These are phyloP conservation scores for Lolium rigidum DNA, from an alignment of 176 grass and related monocot species.

Conservation along the genomic window DNA sequence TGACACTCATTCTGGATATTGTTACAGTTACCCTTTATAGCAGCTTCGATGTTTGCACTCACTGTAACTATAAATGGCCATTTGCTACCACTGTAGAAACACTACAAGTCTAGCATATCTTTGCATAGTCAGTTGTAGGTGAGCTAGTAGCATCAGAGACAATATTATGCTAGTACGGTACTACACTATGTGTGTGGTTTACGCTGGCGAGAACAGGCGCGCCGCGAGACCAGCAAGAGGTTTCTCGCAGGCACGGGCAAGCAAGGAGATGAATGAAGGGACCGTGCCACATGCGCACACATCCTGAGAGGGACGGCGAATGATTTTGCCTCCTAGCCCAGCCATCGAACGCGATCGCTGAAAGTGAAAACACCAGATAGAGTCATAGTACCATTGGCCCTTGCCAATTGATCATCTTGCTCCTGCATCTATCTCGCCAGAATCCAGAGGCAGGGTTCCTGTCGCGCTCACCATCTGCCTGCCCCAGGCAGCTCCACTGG, in stretches of 20 bases:
- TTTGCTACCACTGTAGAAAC: not conserved
- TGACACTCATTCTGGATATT: not conserved
- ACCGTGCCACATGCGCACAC: not conserved
- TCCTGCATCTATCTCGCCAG: slow-evolving; percentile 13
- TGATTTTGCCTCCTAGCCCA: slow-evolving; percentile 13
- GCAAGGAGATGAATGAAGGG: not conserved
- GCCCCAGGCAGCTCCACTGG: not conserved
- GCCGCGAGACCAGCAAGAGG: not conserved
- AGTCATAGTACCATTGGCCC: not conserved
- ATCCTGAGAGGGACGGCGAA: not conserved
- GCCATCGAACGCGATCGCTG: not conserved
- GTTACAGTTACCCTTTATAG: not conserved
- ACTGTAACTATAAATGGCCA: not conserved
- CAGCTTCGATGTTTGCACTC: not conserved
- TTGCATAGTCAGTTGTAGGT: no score
- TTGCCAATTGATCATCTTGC: not conserved
- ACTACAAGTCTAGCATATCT: not conserved
- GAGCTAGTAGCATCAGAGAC: not conserved
- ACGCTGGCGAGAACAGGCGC: no score
- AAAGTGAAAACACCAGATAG: not conserved
- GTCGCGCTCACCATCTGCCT: not conserved
- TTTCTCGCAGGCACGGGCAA: not conserved
- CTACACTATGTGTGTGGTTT: no score
- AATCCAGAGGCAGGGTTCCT: slow-evolving; percentile 8
- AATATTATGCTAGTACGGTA: not conserved